Conservation (phyloP, 495 filamentous ascomycete species). For the Aspergillus cristatus region DNA sequence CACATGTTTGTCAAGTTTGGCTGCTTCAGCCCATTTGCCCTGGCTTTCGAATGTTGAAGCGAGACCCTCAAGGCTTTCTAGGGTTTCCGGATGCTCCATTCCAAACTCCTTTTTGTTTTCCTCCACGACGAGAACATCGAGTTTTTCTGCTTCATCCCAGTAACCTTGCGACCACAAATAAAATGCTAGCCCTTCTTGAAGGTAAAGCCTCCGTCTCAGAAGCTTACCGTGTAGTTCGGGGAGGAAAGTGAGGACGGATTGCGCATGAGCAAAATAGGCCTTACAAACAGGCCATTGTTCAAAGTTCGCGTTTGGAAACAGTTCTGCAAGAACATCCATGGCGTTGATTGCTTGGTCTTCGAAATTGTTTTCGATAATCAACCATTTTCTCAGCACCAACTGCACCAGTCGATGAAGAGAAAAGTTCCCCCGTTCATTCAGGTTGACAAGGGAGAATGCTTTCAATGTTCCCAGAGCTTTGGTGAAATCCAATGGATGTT, state of each 20-base stretch:
- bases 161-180: constrained; percentile 8
- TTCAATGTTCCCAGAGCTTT: constrained; percentile 29
- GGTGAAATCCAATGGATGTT: constrained; percentile 15
- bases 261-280: constrained; percentile 28
- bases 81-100: constrained; percentile 10
- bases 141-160: constrained; percentile 6
- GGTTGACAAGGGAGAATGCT: constrained; percentile 30
- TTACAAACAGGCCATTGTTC: constrained; percentile 27
- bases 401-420: constrained; percentile 38
- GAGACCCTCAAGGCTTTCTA: constrained; percentile 13
- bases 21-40: constrained; percentile 20
- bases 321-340: constrained; percentile 17
- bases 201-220: constrained; percentile 2
- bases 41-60: constrained; percentile 17
- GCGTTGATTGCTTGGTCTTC: constrained; percentile 19
- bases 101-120: constrained; percentile 16
- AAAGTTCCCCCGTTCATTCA: constrained; percentile 12
- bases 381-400: constrained; percentile 33
- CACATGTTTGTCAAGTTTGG: constrained; percentile 9
- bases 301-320: constrained; percentile 23
- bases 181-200: constrained; percentile 12
- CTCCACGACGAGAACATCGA: constrained; percentile 15
- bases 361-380: constrained; percentile 15
- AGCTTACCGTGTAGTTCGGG: not conserved
- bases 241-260: constrained; percentile 12